These are phyloP conservation scores for Rhododendron ferrugineum DNA, from an alignment of 148 eudicot species.

Conservation along the genomic window DNA sequence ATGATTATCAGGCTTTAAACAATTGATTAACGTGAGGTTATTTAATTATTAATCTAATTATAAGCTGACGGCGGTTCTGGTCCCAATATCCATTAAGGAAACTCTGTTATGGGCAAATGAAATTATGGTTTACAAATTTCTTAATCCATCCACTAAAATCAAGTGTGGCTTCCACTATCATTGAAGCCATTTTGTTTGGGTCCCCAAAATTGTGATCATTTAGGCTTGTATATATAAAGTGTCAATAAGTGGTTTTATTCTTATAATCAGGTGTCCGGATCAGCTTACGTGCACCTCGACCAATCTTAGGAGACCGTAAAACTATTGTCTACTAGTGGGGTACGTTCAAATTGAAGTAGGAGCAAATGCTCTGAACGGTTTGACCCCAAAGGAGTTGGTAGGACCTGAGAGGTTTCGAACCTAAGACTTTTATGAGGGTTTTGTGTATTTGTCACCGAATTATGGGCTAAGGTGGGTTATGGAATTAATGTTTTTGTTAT, in stretches of 20 bases:
- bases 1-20: conserved; percentile 15
- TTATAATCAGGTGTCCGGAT: too few relatives aligned
- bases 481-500: neutral
- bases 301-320: neutral
- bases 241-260: neutral
- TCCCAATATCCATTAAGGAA: conserved; percentile 17
- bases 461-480: neutral
- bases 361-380: neutral
- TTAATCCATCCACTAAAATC: conserved; percentile 6
- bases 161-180: conserved; percentile 30
- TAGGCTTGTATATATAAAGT: conserved; percentile 3
- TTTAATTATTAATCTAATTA: neutral
- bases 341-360: neutral
- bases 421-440: too few relatives aligned
- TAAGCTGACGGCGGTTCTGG: conserved; percentile 23
- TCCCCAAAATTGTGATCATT: conserved; percentile 21
- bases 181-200: conserved; percentile 9
- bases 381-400: too few relatives aligned
- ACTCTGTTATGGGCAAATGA: neutral
- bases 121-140: neutral
- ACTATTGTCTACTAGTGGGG: neutral
- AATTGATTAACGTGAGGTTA: conserved; percentile 7
- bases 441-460: too few relatives aligned
- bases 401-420: too few relatives aligned
- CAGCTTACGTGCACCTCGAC: neutral